phyloP scores from a whole-genome alignment of 805 yeast species.

The Jamesozyma jinghongensis region DNA sequence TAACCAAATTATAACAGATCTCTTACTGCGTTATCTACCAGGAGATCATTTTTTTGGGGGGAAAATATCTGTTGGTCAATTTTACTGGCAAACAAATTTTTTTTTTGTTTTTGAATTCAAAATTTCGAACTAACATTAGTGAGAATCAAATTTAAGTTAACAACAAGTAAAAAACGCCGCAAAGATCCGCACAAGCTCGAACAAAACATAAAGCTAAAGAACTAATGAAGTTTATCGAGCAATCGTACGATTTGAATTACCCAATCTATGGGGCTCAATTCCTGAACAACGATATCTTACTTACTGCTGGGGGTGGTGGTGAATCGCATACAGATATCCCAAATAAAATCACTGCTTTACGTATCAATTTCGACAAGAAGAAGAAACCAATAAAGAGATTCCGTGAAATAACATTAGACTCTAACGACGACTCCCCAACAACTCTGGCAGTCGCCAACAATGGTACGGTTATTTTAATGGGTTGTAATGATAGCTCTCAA shows the following conservation, averaged over 20 bases:
- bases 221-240: conserved; percentile 19
- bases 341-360: conserved; percentile 64
- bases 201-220: no score
- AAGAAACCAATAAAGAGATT: conserved; percentile 43
- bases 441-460: conserved; percentile 45
- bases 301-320: conserved; percentile 93
- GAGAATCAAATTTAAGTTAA: no score
- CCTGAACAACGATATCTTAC: conserved; percentile 46
- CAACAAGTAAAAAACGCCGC: not conserved
- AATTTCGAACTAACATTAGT: no score
- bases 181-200: no score
- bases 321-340: conserved; percentile 85
- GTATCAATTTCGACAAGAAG: conserved; percentile 43
- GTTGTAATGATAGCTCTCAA: conserved; percentile 62
- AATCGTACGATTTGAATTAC: conserved; percentile 41
- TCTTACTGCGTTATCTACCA: no score
- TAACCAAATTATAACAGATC: no score
- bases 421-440: conserved; percentile 81
- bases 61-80: no score
- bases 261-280: conserved; percentile 80
- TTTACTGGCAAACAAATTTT: no score
- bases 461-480: conserved; percentile 48
- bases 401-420: conserved; percentile 51
- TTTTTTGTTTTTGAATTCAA: no score
- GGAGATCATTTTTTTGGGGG: no score